A percentile compares a stretch with the other conserved stretches of the same genome.
Evolutionary conservation across 2,329 filamentous ascomycete genomes (phyloP).

Genomic region (Aspergillus sp.): DNA sequence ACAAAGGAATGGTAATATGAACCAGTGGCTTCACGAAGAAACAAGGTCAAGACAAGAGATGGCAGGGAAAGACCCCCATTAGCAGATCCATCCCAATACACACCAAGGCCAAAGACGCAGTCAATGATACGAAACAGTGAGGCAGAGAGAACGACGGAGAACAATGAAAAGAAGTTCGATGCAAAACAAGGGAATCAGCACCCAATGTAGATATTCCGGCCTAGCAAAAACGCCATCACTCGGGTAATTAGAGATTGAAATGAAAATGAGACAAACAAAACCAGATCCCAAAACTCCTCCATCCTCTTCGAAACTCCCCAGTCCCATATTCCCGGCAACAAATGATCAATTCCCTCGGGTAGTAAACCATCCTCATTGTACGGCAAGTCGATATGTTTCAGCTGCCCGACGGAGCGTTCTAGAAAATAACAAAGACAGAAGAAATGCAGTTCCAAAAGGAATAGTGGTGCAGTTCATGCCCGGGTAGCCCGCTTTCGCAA

Average conservation of each 20-base stretch:
- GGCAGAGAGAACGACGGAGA: background rate
- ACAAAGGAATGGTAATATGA: too few relatives aligned
- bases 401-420: constrained; percentile 14
- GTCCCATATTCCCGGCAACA: constrained; percentile 11
- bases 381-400: background rate
- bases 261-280: constrained; percentile 1
- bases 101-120: background rate
- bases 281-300: constrained; percentile 9
- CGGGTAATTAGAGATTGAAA: background rate
- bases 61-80: background rate
- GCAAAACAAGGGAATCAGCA: background rate
- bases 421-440: constrained; percentile 10
- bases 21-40: background rate
- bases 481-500: constrained; percentile 34
- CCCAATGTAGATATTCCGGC: constrained; percentile 3
- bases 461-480: constrained; percentile 10
- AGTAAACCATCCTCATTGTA: background rate
- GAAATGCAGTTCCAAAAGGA: constrained; percentile 7
- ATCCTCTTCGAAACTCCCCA: constrained; percentile 16
- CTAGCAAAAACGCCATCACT: constrained; percentile 2
- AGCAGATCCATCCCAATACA: background rate
- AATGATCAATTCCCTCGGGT: constrained; percentile 5
- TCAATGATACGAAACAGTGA: too few relatives aligned
- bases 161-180: background rate
- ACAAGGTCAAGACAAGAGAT: background rate